phyloP scores from a whole-genome alignment of 164 flowering plant genomes.

The Paratinospora sagittata region DNA sequence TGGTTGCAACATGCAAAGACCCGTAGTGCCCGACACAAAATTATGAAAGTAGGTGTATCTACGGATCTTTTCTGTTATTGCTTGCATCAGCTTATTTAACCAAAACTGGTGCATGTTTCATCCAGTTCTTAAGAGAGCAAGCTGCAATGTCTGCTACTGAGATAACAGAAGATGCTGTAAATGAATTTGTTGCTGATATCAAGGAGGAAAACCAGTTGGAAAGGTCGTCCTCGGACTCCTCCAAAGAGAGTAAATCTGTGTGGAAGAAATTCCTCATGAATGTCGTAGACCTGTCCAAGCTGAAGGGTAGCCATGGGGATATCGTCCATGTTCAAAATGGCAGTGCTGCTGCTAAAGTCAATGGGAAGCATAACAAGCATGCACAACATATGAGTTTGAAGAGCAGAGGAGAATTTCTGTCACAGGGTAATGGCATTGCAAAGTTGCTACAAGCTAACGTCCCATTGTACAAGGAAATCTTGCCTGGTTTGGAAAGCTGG shows the following conservation, averaged over 20 bases:
- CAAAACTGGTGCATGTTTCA: not conserved
- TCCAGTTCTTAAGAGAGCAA: slow-evolving; percentile 86
- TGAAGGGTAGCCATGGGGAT: slow-evolving; percentile 27
- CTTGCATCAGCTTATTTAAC: slow-evolving; percentile 1
- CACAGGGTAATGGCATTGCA: slow-evolving; percentile 56
- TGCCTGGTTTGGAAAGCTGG: slow-evolving; percentile 87
- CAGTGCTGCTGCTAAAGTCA: slow-evolving; percentile 49
- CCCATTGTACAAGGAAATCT: slow-evolving; percentile 66
- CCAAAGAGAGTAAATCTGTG: slow-evolving; percentile 32
- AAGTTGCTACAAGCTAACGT: slow-evolving; percentile 44
- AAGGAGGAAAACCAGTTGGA: slow-evolving; percentile 44
- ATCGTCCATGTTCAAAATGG: slow-evolving; percentile 33
- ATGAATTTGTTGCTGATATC: slow-evolving; percentile 55
- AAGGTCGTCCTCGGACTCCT: slow-evolving; percentile 25
- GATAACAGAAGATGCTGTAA: slow-evolving; percentile 66
- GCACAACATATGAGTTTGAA: slow-evolving; percentile 48
- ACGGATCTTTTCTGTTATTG: not conserved
- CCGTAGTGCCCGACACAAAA: slow-evolving; percentile 92
- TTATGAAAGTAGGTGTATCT: slow-evolving; percentile 60
- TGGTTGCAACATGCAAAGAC: slow-evolving; percentile 96
- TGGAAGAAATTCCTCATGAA: slow-evolving; percentile 49
- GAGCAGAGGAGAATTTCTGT: slow-evolving; percentile 37
- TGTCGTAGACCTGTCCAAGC: slow-evolving; percentile 33
- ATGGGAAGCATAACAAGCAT: slow-evolving; percentile 77
- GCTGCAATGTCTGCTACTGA: slow-evolving; percentile 81